Conservation (phyloP, 192 early-diverging fungal species). For the Linnemannia schmuckeri region DNA sequence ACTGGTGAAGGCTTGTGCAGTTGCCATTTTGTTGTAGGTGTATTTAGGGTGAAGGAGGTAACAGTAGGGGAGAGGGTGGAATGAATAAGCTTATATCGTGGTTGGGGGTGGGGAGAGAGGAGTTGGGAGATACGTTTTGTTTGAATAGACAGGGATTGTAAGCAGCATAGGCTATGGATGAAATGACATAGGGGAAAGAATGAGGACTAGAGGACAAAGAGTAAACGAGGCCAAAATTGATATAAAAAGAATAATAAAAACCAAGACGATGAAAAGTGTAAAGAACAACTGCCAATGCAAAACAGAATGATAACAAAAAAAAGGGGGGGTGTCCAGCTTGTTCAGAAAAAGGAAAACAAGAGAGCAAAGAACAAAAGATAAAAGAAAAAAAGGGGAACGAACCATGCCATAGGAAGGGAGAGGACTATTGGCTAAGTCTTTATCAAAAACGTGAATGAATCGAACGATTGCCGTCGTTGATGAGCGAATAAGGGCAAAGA, state of each 20-base stretch:
- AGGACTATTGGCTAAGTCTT: neutral
- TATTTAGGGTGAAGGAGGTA: neutral
- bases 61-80: too few species aligned
- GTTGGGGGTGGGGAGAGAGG: too few species aligned
- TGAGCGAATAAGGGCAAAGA: neutral
- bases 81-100: too few species aligned
- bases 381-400: neutral
- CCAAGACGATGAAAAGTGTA: neutral
- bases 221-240: too few species aligned
- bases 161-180: neutral
- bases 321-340: neutral
- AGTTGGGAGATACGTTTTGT: too few species aligned
- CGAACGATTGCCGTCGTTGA: neutral
- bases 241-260: neutral
- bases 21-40: neutral
- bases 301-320: neutral
- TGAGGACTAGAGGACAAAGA: neutral
- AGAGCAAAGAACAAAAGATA: neutral
- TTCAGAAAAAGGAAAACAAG: neutral
- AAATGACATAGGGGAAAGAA: neutral
- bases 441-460: neutral
- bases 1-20: neutral
- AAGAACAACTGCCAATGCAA: neutral
- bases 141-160: too few species aligned
- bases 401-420: neutral